A percentile compares a stretch with the other conserved stretches of the same genome.
Evolutionary conservation across 257 asterid species (phyloP).

Genomic region (Solanum stenotomum): DNA sequence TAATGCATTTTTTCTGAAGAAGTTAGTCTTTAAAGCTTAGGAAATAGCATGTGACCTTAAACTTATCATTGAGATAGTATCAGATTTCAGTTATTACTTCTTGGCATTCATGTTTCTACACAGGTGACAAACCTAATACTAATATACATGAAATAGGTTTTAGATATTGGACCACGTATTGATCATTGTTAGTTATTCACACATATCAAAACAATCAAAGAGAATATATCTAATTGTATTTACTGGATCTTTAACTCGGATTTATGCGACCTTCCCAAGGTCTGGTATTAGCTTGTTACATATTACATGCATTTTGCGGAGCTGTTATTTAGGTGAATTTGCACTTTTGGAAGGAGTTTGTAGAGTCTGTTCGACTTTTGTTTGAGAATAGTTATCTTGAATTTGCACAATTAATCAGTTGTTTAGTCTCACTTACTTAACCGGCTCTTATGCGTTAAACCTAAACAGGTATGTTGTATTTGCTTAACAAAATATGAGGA

Average conservation of each 20-base stretch:
- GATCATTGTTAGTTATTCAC: neutral
- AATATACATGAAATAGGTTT: neutral
- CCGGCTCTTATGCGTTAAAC: neutral
- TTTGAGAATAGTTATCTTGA: neutral
- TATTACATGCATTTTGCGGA: neutral
- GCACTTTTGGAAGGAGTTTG: neutral
- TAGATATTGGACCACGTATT: neutral
- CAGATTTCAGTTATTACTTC: neutral
- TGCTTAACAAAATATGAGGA: conserved; percentile 32
- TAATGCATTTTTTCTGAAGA: neutral
- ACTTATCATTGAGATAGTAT: neutral
- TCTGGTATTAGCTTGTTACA: neutral
- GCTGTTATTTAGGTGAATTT: neutral
- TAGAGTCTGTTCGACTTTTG: neutral
- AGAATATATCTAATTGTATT: neutral
- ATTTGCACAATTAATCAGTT: neutral
- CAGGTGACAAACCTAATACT: neutral
- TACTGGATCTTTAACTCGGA: neutral
- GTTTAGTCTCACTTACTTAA: neutral
- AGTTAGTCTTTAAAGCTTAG: neutral
- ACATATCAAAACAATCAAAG: neutral
- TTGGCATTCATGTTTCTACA: neutral
- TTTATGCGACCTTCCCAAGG: neutral
- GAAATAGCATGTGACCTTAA: neutral
- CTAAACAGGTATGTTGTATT: conserved; percentile 28